Evolutionary conservation across 2,329 filamentous ascomycete species (phyloP), one percentile per base, ranked within the genome.

Genomic region (Penicillium vulpinum): DNA sequence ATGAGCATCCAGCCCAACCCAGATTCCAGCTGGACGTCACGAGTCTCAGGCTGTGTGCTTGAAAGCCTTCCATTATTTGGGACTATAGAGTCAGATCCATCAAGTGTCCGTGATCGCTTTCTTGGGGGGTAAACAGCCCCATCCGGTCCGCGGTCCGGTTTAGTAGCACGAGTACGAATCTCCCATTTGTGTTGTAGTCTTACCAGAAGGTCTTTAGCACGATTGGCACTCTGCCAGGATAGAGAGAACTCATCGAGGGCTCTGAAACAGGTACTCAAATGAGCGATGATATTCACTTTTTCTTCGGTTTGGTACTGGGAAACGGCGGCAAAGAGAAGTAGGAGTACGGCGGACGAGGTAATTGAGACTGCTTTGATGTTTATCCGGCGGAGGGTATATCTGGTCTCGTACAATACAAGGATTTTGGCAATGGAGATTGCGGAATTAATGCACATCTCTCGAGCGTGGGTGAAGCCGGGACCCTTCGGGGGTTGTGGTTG

Each of bases 401-500:
- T 46, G 4, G 50, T 51, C 22, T 63, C 57, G 36, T 63, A 62
- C 0, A 62, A 18, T 8, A 39, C 26, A 5, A 63, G 55, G 11
- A 60, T 55, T 10, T 60, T 62, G 5, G 60, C 54, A 13, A 62
- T 63, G 4, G 61, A 51, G 5, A 62, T 58, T 21, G 61, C 61
- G 22, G 61, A 63, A 7, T 44, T 31, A 6, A 63, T 62, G 51
- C 61, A 63, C 61, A 63, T 63, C 24, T 57, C 51, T 6, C 60
- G 55, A 9, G 61, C 61, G 21, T 63, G 60, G 0, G 43, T 33
- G 15, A 40, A 60, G 11, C 60, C 57, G 0, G 56, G 59, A 21
- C 59, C 57, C 11, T 66, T 66, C 4, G 65, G 66, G 1, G 69
- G 70, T 26, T 67, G 61, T 1, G 71, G 71, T 49, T 75, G 72